Evolutionary conservation across 495 filamentous ascomycete species (phyloP).

Genomic region (Hypoxylon crocopeplum): DNA sequence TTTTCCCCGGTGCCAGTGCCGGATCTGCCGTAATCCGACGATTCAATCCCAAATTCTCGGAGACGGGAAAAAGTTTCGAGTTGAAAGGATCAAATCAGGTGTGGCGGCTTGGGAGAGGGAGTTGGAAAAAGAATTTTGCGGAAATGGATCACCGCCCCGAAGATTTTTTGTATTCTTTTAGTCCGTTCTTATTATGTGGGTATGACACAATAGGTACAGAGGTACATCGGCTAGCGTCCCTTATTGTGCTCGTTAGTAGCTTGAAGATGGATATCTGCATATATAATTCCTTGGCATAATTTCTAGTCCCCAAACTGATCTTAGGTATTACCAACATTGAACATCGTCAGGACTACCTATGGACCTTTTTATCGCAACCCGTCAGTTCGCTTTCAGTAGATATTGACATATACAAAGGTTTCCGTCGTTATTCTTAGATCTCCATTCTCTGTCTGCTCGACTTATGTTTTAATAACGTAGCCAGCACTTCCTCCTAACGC

Average conservation of each 20-base stretch:
- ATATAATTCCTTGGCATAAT: too few species aligned
- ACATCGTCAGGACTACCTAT: too few species aligned
- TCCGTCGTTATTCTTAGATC: too few species aligned
- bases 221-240: neutral
- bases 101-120: conserved; percentile 32
- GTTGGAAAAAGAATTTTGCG: conserved; percentile 49
- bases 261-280: neutral
- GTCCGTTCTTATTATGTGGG: neutral
- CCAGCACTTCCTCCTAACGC: too few species aligned
- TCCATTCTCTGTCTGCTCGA: too few species aligned
- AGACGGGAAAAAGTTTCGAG: conserved; percentile 38
- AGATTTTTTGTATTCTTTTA: neutral
- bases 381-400: too few species aligned
- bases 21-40: too few species aligned
- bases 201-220: neutral
- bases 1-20: neutral
- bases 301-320: too few species aligned
- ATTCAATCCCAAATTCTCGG: conserved; percentile 31
- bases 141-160: neutral
- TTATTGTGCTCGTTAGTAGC: neutral
- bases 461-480: too few species aligned
- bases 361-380: too few species aligned
- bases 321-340: too few species aligned
- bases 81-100: conserved; percentile 36
- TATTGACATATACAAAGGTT: too few species aligned